A percentile compares a stretch with the other conserved stretches of the same genome.
Evolutionary conservation across 108 stramenopile species (phyloP).

Genomic region (Hondaea fermentalgiana): DNA sequence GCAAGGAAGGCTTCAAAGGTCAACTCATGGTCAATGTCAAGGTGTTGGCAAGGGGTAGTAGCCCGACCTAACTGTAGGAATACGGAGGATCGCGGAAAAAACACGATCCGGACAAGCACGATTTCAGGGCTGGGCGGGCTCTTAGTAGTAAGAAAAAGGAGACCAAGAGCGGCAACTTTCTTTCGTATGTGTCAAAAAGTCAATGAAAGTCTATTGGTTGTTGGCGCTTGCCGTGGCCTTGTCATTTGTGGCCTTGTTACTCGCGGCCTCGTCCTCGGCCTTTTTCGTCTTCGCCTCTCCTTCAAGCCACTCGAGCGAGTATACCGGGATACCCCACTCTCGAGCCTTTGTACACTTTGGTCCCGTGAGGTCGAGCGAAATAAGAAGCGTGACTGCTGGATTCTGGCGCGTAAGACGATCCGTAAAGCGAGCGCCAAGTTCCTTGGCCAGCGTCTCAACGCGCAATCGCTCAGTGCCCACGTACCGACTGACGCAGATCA

Average conservation of each 20-base stretch:
- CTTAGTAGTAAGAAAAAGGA: too few relatives aligned
- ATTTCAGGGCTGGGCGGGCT: too few relatives aligned
- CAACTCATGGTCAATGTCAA: too few relatives aligned
- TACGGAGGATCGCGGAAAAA: too few relatives aligned
- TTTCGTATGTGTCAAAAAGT: too few relatives aligned
- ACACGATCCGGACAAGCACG: too few relatives aligned
- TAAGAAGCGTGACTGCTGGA: neutral
- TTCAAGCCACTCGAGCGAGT: slow-evolving; percentile 4
- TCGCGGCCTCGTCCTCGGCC: neutral
- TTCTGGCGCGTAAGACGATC: neutral
- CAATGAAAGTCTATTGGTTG: neutral
- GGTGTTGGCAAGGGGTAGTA: too few relatives aligned
- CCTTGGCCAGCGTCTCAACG: neutral
- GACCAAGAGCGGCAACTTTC: too few relatives aligned
- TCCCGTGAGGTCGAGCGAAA: neutral
- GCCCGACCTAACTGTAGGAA: too few relatives aligned
- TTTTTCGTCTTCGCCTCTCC: neutral
- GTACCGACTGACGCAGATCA: slow-evolving; percentile 10
- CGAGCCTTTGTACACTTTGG: neutral
- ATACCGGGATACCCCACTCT: neutral
- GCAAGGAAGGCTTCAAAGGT: too few relatives aligned
- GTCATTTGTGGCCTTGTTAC: too few relatives aligned
- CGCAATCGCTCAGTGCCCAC: neutral
- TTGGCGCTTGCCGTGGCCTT: neutral
- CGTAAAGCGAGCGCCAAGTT: neutral